Base-by-base conservation (phyloP, 2,329 filamentous ascomycete species). In the Aspergillus ruber region DNA sequence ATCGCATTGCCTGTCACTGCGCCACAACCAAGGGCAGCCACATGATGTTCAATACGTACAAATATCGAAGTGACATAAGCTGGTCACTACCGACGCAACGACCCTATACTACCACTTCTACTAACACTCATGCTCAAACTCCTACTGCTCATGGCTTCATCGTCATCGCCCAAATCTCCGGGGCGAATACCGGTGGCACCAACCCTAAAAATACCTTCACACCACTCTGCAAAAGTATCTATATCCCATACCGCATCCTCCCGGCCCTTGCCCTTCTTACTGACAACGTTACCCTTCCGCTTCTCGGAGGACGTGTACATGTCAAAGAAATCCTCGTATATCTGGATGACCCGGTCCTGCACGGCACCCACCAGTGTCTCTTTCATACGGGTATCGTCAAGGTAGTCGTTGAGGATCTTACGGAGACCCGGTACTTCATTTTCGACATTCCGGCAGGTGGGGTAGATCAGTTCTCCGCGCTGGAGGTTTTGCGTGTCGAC, bases 331-430 rank as follows among this genome's bases (percentile, higher is more conserved):
- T 78, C 75, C 59, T 85, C 82, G 56, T 86, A 86, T 8, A 73
- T 73, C 59, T 80, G 74, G 13, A 82, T 74, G 12, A 84, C 79
- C 52, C 77, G 77, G 58, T 84, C 82, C 62, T 83, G 76, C 20
- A 85, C 81, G 2, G 83, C 83, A 12, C 77, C 80, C 4, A 85
- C 80, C 7, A 86, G 72, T 25, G 83, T 85, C 62, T 85, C 83
- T 48, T 78, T 75, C 48, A 82, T 85, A 21, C 82, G 72, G n/a
- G 69, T 66, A 59, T 85, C 83, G 18, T 81, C 77, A n/a, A 86
- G 71, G 59, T 84, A 85, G 49, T 80, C 79, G 45, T 78, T 76
- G 18, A 86, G 59, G 49, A 82, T 79, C 15, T 66, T 66, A 2
- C 83, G 71, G 8, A 86, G 62, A 23, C 73, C 69, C 0, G 74